phyloP scores from a whole-genome alignment of 192 early-diverging fungal species.

The Coemansia sp. region DNA sequence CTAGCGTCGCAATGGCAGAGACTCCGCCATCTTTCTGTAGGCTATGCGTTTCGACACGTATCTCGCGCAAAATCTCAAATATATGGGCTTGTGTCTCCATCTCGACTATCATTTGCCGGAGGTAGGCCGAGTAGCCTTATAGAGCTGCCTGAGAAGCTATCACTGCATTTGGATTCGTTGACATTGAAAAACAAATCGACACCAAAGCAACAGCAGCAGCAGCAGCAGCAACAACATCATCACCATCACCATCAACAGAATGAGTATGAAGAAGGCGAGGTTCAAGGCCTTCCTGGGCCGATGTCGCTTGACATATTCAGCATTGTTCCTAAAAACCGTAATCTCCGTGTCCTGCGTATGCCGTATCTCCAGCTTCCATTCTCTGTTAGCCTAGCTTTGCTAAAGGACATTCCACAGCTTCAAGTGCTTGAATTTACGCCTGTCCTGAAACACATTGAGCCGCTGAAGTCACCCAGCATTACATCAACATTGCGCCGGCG shows the following conservation, averaged over 20 bases:
- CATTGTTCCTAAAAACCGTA: constrained; percentile 19
- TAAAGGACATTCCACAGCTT: constrained; percentile 38
- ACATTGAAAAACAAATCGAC: neutral
- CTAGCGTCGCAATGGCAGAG: constrained; percentile 41
- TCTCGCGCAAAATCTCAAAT: neutral
- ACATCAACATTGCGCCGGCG: constrained; percentile 40
- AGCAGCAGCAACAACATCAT: neutral
- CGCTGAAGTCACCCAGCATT: constrained; percentile 14
- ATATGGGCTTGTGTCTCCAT: constrained; percentile 12
- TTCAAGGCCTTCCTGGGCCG: constrained; percentile 11
- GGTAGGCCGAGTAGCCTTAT: constrained; percentile 8
- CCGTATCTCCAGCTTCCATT: constrained; percentile 47
- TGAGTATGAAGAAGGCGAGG: neutral
- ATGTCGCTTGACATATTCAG: constrained; percentile 27
- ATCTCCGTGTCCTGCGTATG: constrained; percentile 30
- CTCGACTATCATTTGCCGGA: constrained; percentile 27
- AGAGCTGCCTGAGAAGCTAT: neutral
- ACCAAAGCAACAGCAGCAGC: neutral
- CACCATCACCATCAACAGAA: too few relatives aligned
- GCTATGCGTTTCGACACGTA: constrained; percentile 36
- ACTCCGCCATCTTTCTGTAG: constrained; percentile 42
- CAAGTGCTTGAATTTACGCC: constrained; percentile 38
- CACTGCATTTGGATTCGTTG: neutral
- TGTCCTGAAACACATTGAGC: constrained; percentile 18
- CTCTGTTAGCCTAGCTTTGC: constrained; percentile 23